Conservation (phyloP, 2,329 filamentous ascomycete species). For the Claviceps africana region DNA sequence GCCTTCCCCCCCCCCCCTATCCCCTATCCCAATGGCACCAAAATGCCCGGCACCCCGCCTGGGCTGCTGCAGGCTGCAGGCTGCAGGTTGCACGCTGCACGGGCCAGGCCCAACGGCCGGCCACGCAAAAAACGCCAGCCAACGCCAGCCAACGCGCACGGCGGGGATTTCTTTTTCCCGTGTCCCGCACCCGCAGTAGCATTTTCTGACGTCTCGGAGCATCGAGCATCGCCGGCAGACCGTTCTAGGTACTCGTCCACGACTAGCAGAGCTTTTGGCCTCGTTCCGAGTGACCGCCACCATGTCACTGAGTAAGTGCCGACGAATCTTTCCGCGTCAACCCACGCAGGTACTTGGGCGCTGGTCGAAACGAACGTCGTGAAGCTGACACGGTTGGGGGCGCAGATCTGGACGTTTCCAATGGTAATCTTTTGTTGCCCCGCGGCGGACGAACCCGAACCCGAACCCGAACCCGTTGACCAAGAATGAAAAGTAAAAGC, state of each 20-base stretch:
- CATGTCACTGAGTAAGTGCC: slow-evolving; percentile 26
- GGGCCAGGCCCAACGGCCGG: too few species aligned
- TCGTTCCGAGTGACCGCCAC: slow-evolving; percentile 16
- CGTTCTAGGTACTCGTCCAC: neutral
- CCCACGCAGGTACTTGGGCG: neutral
- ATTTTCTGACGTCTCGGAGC: too few species aligned
- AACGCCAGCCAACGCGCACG: too few species aligned
- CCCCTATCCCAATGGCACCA: too few species aligned
- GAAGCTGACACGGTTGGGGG: slow-evolving; percentile 20
- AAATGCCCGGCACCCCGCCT: too few species aligned
- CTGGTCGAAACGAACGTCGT: slow-evolving; percentile 13
- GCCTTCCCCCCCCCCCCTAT: too few species aligned
- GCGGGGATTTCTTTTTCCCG: slow-evolving; percentile 17
- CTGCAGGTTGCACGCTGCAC: too few species aligned
- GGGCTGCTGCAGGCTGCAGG: too few species aligned
- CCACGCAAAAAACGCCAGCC: neutral
- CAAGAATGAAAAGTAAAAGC: neutral
- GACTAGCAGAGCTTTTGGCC: slow-evolving; percentile 13
- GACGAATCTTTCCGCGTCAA: slow-evolving; percentile 8
- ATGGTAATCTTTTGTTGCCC: slow-evolving; percentile 37
- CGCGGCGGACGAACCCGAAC: neutral
- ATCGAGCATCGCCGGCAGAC: neutral
- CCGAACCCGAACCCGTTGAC: neutral
- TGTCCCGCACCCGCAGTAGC: slow-evolving; percentile 15
- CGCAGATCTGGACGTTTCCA: slow-evolving; percentile 68